phyloP scores from a whole-genome alignment of 768 basidiomycete species.

The Suillus decipiens region DNA sequence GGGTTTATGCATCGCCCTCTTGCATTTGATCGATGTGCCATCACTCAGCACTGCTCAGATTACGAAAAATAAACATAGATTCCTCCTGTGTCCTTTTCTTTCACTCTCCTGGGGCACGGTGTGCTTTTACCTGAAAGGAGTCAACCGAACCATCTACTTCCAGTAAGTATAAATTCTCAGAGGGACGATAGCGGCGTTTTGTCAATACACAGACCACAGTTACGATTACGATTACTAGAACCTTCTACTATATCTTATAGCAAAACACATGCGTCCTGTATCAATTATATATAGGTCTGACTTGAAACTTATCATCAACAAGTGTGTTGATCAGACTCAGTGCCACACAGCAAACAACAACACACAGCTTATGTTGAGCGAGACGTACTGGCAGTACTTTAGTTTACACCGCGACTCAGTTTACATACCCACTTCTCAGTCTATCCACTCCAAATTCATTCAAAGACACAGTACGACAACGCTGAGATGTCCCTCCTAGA shows the following conservation, averaged over 20 bases:
- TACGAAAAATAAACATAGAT: background rate
- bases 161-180: background rate
- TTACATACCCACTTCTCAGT: background rate
- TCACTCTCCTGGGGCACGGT: background rate
- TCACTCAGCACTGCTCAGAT: no score
- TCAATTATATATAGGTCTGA: background rate
- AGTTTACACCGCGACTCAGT: background rate
- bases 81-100: background rate
- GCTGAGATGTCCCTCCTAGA: conserved; percentile 32
- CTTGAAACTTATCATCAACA: background rate
- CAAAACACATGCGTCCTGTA: background rate
- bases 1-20: conserved; percentile 28
- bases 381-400: background rate
- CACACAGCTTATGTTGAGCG: conserved; percentile 19
- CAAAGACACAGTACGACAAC: background rate
- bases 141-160: background rate
- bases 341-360: conserved; percentile 32
- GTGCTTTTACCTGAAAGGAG: background rate
- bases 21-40: background rate
- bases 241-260: background rate
- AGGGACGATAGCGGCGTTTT: background rate
- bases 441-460: background rate
- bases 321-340: background rate
- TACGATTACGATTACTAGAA: background rate
- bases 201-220: background rate